Percentiles rank a stretch among this genome's conserved stretches.
phyloP scores from a whole-genome alignment of 2,329 filamentous ascomycete genomes.

The Trichoderma guizhouense region DNA sequence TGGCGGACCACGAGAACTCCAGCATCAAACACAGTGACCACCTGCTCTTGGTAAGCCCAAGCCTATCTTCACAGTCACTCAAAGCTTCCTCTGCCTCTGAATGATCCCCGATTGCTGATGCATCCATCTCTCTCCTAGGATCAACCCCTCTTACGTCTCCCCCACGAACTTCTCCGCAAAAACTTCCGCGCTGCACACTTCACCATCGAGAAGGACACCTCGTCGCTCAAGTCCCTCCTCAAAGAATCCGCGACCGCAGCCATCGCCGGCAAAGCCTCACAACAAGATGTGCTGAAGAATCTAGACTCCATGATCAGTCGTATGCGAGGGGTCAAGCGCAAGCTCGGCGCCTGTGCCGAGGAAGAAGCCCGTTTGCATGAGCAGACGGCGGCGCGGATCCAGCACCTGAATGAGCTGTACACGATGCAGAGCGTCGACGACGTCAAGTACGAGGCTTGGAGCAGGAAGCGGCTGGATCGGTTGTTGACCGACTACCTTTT shows the following conservation, averaged over 20 bases:
- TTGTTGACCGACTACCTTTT: slow-evolving; percentile 91
- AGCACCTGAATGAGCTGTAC: slow-evolving; percentile 79
- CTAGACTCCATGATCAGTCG: slow-evolving; percentile 82
- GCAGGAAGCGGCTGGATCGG: slow-evolving; percentile 73
- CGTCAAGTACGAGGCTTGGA: slow-evolving; percentile 92
- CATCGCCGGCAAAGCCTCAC: slow-evolving; percentile 57
- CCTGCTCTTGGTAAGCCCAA: slow-evolving; percentile 59
- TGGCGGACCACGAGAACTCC: slow-evolving; percentile 60
- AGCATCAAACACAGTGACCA: slow-evolving; percentile 73
- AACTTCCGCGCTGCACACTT: slow-evolving; percentile 88
- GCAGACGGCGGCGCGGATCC: slow-evolving; percentile 71
- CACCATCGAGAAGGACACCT: slow-evolving; percentile 68
- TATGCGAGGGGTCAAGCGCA: slow-evolving; percentile 84
- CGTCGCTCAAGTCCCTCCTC: slow-evolving; percentile 57
- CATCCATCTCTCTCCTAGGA: slow-evolving; percentile 55
- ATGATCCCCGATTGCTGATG: not conserved
- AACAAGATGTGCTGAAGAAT: slow-evolving; percentile 71
- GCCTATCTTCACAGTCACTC: slow-evolving; percentile 4
- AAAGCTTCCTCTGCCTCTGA: not conserved
- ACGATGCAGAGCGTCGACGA: slow-evolving; percentile 78
- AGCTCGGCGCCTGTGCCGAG: slow-evolving; percentile 71
- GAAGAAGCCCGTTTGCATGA: slow-evolving; percentile 76
- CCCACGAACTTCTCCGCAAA: slow-evolving; percentile 86
- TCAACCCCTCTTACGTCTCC: slow-evolving; percentile 88
- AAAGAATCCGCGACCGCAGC: slow-evolving; percentile 65